Percentiles rank a stretch among this genome's conserved stretches.
phyloP scores from a whole-genome alignment of 139 green algal species.

The Picochlorum sp. region DNA sequence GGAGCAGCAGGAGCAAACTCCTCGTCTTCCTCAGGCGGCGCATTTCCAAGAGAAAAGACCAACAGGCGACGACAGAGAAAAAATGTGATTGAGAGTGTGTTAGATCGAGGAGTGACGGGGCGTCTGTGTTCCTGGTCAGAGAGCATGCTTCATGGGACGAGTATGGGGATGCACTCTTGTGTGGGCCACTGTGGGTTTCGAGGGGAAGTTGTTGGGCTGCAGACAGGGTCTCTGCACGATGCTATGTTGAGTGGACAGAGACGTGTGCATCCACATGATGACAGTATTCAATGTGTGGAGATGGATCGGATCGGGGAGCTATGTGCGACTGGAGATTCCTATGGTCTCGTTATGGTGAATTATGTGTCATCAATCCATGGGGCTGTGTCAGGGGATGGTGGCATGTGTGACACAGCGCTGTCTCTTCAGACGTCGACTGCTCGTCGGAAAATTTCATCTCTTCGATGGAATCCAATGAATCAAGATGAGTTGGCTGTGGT shows the following conservation, averaged over 20 bases:
- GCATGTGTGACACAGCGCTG: neutral
- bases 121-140: too few species aligned
- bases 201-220: too few species aligned
- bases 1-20: too few species aligned
- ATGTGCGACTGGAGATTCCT: constrained; percentile 11
- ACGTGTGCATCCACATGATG: neutral
- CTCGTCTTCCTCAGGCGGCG: too few species aligned
- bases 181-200: too few species aligned
- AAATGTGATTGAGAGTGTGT: too few species aligned
- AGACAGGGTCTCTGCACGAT: too few species aligned
- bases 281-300: neutral
- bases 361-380: neutral
- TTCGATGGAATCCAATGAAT: constrained; percentile 23
- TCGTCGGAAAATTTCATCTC: constrained; percentile 14
- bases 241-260: neutral
- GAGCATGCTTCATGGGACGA: too few species aligned
- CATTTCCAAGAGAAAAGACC: too few species aligned
- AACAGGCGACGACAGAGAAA: too few species aligned
- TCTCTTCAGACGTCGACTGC: neutral
- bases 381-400: neutral
- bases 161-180: too few species aligned
- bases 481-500: constrained; percentile 20
- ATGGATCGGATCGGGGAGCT: constrained; percentile 25
- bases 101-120: too few species aligned
- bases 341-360: constrained; percentile 20